These are phyloP conservation scores for Aulographum hederae DNA, from an alignment of 2,329 filamentous ascomycete species.

Conservation along the genomic window DNA sequence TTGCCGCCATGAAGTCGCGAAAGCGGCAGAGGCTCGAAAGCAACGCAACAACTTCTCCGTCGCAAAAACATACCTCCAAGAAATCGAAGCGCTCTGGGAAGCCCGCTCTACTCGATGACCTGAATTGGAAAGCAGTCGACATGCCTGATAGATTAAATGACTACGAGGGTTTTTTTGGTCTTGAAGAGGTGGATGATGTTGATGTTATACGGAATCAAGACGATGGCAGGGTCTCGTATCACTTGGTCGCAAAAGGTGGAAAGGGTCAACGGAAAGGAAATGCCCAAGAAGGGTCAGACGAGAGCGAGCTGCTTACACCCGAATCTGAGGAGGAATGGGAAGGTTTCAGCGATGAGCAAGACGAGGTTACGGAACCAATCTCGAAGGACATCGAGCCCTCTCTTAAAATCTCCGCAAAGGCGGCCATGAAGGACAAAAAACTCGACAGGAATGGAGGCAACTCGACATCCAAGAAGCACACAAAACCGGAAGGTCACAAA, in stretches of 20 bases:
- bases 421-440: constrained; percentile 1
- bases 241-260: constrained; percentile 13
- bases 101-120: constrained; percentile 30
- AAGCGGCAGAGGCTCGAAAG: constrained; percentile 24
- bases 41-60: neutral
- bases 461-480: constrained; percentile 1
- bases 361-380: constrained; percentile 1
- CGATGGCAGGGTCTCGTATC: constrained; percentile 30
- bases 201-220: constrained; percentile 47
- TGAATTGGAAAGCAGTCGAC: constrained; percentile 45
- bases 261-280: constrained; percentile 12
- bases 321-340: constrained; percentile 14
- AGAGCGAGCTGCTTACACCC: neutral
- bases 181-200: constrained; percentile 85
- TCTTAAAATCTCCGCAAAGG: too few relatives aligned
- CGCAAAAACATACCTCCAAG: too few relatives aligned
- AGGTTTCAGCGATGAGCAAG: constrained; percentile 13
- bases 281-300: neutral
- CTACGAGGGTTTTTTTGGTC: constrained; percentile 80
- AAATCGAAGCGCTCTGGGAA: too few relatives aligned
- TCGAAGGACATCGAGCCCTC: neutral
- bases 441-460: neutral
- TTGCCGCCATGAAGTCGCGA: constrained; percentile 19
- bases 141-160: constrained; percentile 66
- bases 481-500: neutral